These are phyloP conservation scores for Paramyrothecium sp. DNA, from an alignment of 2,329 filamentous ascomycete genomes.

Conservation along the genomic window DNA sequence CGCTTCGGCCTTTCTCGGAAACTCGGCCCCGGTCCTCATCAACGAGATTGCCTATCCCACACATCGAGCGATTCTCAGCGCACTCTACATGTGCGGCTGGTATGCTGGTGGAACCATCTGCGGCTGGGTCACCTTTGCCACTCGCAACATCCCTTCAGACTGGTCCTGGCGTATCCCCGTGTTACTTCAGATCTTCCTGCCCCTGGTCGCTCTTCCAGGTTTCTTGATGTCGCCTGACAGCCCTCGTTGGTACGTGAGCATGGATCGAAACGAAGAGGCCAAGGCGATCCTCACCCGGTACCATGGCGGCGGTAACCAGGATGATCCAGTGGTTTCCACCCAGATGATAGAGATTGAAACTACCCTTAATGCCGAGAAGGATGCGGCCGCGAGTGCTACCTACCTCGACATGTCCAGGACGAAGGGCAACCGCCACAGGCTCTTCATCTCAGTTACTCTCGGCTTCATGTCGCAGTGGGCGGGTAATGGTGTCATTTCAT, in stretches of 20 bases:
- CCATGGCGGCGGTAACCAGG: slow-evolving; percentile 11
- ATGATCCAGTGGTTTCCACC: slow-evolving; percentile 9
- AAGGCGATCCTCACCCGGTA: slow-evolving; percentile 12
- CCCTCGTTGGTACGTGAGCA: slow-evolving; percentile 15
- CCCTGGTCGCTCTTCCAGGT: neutral
- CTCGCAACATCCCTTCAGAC: slow-evolving; percentile 31
- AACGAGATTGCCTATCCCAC: slow-evolving; percentile 33
- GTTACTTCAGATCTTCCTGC: slow-evolving; percentile 39
- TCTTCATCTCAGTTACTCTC: slow-evolving; percentile 25
- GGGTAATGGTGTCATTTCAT: slow-evolving; percentile 28
- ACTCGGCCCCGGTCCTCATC: slow-evolving; percentile 30
- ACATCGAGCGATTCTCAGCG: slow-evolving; percentile 28
- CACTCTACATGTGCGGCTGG: slow-evolving; percentile 23
- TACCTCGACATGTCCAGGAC: slow-evolving; percentile 20
- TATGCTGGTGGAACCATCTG: slow-evolving; percentile 15
- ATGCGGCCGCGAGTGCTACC: slow-evolving; percentile 7
- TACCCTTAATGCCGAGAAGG: slow-evolving; percentile 14
- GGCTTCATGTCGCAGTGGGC: slow-evolving; percentile 27
- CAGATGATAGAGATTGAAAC: slow-evolving; percentile 16
- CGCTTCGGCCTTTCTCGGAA: slow-evolving; percentile 36
- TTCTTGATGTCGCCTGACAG: slow-evolving; percentile 10
- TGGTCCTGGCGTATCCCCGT: slow-evolving; percentile 52
- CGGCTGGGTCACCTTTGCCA: slow-evolving; percentile 36
- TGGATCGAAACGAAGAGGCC: slow-evolving; percentile 15
- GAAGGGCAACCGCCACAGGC: slow-evolving; percentile 22